Evolutionary conservation across 1,284 basidiomycete genomes (phyloP), one percentile per base, ranked within the genome.

Genomic region (Cerrena zonata): DNA sequence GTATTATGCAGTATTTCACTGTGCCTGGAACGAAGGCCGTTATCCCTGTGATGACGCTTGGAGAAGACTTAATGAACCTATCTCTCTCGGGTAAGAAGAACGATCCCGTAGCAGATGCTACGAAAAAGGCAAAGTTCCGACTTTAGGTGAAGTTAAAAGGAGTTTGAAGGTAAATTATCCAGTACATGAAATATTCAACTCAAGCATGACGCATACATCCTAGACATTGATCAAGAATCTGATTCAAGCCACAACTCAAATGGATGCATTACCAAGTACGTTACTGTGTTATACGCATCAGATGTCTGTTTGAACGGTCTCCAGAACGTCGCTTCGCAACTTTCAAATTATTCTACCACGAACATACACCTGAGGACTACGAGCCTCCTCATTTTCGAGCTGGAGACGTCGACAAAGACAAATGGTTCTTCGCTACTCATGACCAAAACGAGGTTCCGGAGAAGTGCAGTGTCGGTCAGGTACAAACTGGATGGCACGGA

Each of bases 281-380:
- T 59, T 46, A 30, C 24, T 22, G 13, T 22, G 19, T 42, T n/a
- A 42, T 22, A 43, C 47, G 25, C 2, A 12, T 43, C 15, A 22
- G n/a, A 44, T 15, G 30, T 34, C 24, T 27, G n/a, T n/a, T n/a
- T n/a, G n/a, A n/a, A n/a, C n/a, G n/a, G n/a, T n/a, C n/a, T n/a
- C n/a, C 55, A 91, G 89, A 80, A 61, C 83, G 80, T 44, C 82
- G 89, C 27, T 92, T 77, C 61, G 86, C 87, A 21, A 87, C 84
- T n/a, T 86, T 91, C 69, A 91, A 91, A 61, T 68, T 89, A 13
- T 87, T 86, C 60, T 92, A 90, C 62, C 83, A 80, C 19, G 80
- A 87, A 38, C 73, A 80, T 19, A 84, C 88, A 4, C 90, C 89
- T 0, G 69, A 75, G 4, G 80, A 87, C 47, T 90, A 90, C 56